Evolutionary conservation across 306 rosid species (phyloP).

Genomic region (Cucurbita pepo): DNA sequence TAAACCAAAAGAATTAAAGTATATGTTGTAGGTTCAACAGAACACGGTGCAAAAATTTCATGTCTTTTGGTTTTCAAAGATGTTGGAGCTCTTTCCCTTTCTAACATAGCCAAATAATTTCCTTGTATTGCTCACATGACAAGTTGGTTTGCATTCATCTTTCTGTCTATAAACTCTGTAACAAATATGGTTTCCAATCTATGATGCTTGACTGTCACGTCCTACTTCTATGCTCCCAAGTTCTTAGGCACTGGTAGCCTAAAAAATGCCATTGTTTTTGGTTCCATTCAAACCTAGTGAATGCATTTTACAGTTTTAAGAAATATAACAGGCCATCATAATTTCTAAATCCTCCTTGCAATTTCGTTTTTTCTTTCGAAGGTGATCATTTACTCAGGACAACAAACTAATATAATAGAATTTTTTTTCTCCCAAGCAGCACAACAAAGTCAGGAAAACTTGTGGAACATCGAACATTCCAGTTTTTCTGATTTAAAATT

Average conservation of each 20-base stretch:
- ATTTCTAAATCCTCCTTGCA: background rate
- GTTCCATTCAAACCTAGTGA: background rate
- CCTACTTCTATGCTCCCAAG: background rate
- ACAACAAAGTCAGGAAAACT: background rate
- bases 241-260: background rate
- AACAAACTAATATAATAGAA: too few relatives aligned
- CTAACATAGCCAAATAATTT: background rate
- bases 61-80: background rate
- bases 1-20: background rate
- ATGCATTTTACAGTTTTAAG: background rate
- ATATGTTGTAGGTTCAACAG: background rate
- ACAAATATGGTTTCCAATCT: background rate
- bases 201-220: background rate
- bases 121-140: background rate
- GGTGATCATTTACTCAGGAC: too few relatives aligned
- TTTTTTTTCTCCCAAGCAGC: too few relatives aligned
- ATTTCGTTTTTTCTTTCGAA: too few relatives aligned
- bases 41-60: background rate
- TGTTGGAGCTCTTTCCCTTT: background rate
- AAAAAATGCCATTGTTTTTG: background rate
- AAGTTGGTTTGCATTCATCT: background rate
- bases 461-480: background rate
- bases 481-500: background rate
- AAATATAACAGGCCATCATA: background rate
- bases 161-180: background rate